These are phyloP conservation scores for Mallotus nudiflorus DNA, from an alignment of 345 rosid genomes.

Conservation along the genomic window DNA sequence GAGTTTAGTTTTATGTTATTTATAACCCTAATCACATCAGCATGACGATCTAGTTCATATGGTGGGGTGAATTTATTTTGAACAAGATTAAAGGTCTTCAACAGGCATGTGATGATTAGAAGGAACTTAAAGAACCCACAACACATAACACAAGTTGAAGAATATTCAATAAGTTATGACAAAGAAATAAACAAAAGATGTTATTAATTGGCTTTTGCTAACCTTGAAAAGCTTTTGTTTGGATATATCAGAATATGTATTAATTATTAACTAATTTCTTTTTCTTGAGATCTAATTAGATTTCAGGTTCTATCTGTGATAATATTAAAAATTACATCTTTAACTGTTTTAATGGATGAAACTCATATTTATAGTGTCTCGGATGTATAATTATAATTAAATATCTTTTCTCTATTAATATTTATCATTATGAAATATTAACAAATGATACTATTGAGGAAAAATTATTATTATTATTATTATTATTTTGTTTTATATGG, in stretches of 20 bases:
- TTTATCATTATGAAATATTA: too few relatives aligned
- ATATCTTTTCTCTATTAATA: too few relatives aligned
- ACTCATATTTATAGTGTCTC: too few relatives aligned
- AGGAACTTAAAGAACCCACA: slow-evolving; percentile 15
- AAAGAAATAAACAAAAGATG: background rate
- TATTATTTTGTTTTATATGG: background rate
- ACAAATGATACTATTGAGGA: too few relatives aligned
- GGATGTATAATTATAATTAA: too few relatives aligned
- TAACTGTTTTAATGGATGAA: too few relatives aligned
- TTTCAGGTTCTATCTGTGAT: too few relatives aligned
- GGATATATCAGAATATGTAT: slow-evolving; percentile 13
- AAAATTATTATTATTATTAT: too few relatives aligned
- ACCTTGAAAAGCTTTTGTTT: slow-evolving; percentile 11
- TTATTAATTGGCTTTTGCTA: slow-evolving; percentile 8
- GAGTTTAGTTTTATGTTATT: background rate
- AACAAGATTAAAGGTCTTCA: background rate
- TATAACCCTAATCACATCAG: background rate
- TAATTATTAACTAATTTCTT: slow-evolving; percentile 2
- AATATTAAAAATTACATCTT: too few relatives aligned
- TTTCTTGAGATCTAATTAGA: too few relatives aligned
- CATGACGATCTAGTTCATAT: background rate
- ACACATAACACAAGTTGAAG: background rate
- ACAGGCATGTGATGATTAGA: slow-evolving; percentile 19
- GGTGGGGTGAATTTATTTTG: too few relatives aligned
- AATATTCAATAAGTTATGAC: slow-evolving; percentile 16